Evolutionary conservation across 352 stramenopile species (phyloP).

Genomic region (Globisporangium cystogenes): DNA sequence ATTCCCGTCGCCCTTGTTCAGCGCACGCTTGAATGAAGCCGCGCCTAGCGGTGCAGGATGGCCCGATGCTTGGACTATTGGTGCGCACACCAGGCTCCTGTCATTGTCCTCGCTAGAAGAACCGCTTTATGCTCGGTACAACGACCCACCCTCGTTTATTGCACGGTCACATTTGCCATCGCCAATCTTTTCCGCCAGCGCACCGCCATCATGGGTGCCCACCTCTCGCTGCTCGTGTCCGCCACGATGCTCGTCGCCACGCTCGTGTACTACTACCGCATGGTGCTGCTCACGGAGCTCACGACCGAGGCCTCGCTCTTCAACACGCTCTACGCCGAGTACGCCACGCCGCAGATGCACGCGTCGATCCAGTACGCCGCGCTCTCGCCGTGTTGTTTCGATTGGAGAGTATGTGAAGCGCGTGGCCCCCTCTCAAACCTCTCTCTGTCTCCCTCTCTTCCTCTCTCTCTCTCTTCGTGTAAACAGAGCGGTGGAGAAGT

Average conservation of each 20-base stretch:
- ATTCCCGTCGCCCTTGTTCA: too few species aligned
- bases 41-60: too few species aligned
- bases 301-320: conserved; percentile 65
- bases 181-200: too few species aligned
- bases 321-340: conserved; percentile 74
- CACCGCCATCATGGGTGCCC: conserved; percentile 21
- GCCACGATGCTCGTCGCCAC: conserved; percentile 49
- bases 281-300: conserved; percentile 68
- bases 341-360: conserved; percentile 50
- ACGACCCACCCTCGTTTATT: too few species aligned
- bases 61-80: too few species aligned
- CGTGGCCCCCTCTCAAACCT: neutral
- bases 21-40: too few species aligned
- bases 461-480: neutral
- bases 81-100: too few species aligned
- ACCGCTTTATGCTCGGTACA: too few species aligned
- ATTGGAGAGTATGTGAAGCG: too few species aligned
- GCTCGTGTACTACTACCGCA: conserved; percentile 69
- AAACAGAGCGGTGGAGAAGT: conserved; percentile 50
- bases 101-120: too few species aligned
- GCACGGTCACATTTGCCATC: too few species aligned
- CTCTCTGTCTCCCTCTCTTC: neutral
- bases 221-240: conserved; percentile 52
- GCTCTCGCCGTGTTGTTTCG: neutral
- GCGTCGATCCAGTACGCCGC: conserved; percentile 41